These are phyloP conservation scores for Penicillium turbatum DNA, from an alignment of 495 filamentous ascomycete genomes.

Conservation along the genomic window DNA sequence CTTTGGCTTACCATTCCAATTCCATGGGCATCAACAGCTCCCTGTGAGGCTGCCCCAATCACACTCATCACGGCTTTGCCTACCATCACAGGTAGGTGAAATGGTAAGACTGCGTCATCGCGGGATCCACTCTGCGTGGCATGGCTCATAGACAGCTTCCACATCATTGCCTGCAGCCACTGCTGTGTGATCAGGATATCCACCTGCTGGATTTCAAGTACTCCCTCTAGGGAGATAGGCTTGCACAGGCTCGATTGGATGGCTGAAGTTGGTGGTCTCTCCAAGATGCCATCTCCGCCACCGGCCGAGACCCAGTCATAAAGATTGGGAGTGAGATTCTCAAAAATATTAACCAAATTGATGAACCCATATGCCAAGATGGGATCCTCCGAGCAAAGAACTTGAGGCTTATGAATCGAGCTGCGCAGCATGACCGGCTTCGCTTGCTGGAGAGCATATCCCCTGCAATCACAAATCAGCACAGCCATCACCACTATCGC, in stretches of 20 bases:
- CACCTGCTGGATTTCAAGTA: slow-evolving; percentile 55
- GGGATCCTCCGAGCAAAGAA: slow-evolving; percentile 46
- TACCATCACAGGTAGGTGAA: slow-evolving; percentile 55
- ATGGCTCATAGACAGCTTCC: slow-evolving; percentile 56
- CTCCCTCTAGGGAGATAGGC: slow-evolving; percentile 38
- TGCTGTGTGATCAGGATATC: slow-evolving; percentile 59
- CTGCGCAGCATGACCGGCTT: slow-evolving; percentile 53
- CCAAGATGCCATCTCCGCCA: slow-evolving; percentile 33
- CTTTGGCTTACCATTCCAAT: slow-evolving; percentile 53
- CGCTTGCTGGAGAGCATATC: slow-evolving; percentile 49
- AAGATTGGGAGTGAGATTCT: slow-evolving; percentile 40
- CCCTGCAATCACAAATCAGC: slow-evolving; percentile 20
- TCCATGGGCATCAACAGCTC: slow-evolving; percentile 56
- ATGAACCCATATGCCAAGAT: slow-evolving; percentile 49
- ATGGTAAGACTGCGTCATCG: slow-evolving; percentile 48
- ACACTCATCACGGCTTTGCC: slow-evolving; percentile 51
- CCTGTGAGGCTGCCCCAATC: slow-evolving; percentile 48
- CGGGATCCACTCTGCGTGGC: slow-evolving; percentile 43
- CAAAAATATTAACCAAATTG: slow-evolving; percentile 51
- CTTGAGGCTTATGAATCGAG: slow-evolving; percentile 43
- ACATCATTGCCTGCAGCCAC: slow-evolving; percentile 59
- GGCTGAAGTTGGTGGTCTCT: slow-evolving; percentile 34
- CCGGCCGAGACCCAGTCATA: slow-evolving; percentile 44
- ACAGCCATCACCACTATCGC: background rate
- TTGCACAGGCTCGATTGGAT: slow-evolving; percentile 41